Conservation (phyloP, 345 rosid species). For the Pistacia integerrima region DNA sequence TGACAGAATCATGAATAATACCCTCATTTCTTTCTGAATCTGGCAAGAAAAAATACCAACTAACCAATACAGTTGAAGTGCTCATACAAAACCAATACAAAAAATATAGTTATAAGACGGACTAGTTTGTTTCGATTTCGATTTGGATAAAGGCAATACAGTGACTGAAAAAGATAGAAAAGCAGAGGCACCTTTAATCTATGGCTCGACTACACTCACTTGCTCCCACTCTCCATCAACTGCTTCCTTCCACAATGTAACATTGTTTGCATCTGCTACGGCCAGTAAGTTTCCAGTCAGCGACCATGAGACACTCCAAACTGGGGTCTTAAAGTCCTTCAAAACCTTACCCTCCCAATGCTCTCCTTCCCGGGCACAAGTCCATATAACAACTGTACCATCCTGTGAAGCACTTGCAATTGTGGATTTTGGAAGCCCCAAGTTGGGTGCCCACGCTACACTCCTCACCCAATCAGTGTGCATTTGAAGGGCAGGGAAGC, state of each 20-base stretch:
- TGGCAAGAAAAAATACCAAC: not conserved
- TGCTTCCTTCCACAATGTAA: slow-evolving; percentile 22
- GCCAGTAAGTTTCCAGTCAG: slow-evolving; percentile 21
- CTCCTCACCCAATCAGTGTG: slow-evolving; percentile 21
- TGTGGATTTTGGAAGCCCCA: slow-evolving; percentile 23
- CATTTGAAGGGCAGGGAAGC: slow-evolving; percentile 19
- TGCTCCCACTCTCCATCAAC: slow-evolving; percentile 21
- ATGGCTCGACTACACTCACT: slow-evolving; percentile 15
- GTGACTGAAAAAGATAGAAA: not conserved
- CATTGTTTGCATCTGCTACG: slow-evolving; percentile 18
- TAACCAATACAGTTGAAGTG: not conserved
- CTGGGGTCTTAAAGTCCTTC: slow-evolving; percentile 17
- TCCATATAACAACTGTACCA: slow-evolving; percentile 23
- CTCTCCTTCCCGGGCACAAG: slow-evolving; percentile 16
- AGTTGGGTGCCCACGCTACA: slow-evolving; percentile 23
- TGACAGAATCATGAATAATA: not conserved
- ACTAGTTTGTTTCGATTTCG: not conserved
- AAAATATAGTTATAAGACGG: not conserved
- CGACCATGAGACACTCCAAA: slow-evolving; percentile 23
- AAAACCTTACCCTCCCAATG: slow-evolving; percentile 22
- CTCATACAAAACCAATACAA: slow-evolving; percentile 1
- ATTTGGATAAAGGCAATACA: not conserved
- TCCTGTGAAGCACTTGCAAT: slow-evolving; percentile 22
- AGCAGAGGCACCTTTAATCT: not conserved
- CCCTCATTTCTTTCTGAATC: slow-evolving; percentile 1